Conservation (phyloP, 1,284 basidiomycete species). For the Ceratobasidium sp. region DNA sequence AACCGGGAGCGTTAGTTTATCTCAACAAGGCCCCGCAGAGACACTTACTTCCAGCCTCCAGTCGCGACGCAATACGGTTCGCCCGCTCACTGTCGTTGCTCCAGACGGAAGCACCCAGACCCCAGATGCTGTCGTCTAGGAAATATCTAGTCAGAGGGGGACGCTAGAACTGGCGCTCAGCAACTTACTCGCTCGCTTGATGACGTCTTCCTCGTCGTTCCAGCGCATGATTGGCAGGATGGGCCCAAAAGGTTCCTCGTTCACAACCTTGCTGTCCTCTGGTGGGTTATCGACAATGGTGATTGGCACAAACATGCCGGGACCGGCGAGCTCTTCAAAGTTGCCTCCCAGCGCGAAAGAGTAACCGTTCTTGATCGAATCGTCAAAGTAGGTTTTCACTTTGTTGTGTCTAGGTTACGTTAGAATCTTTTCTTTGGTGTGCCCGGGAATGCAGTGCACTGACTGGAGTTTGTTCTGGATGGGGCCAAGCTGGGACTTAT, state of each 20-base stretch:
- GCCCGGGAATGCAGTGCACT: background rate
- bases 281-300: slow-evolving; percentile 44
- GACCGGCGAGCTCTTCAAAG: slow-evolving; percentile 27
- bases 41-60: slow-evolving; percentile 41
- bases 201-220: slow-evolving; percentile 40
- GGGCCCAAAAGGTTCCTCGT: slow-evolving; percentile 42
- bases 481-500: slow-evolving; percentile 34
- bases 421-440: background rate
- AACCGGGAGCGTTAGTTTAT: background rate
- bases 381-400: slow-evolving; percentile 33
- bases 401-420: slow-evolving; percentile 1
- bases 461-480: slow-evolving; percentile 34
- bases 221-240: slow-evolving; percentile 38
- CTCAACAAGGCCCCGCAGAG: background rate
- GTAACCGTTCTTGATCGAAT: slow-evolving; percentile 33
- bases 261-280: slow-evolving; percentile 38
- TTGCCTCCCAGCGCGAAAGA: slow-evolving; percentile 40
- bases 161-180: background rate
- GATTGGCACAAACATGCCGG: slow-evolving; percentile 37
- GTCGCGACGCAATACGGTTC: slow-evolving; percentile 16
- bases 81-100: slow-evolving; percentile 23
- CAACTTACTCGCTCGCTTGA: slow-evolving; percentile 32
- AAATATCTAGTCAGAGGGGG: background rate
- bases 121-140: slow-evolving; percentile 38
- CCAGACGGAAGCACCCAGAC: slow-evolving; percentile 38